Percentiles rank a stretch among this genome's conserved stretches.
These are phyloP conservation scores for Calendula officinalis DNA, from an alignment of 129 eudicot genomes.

Conservation along the genomic window DNA sequence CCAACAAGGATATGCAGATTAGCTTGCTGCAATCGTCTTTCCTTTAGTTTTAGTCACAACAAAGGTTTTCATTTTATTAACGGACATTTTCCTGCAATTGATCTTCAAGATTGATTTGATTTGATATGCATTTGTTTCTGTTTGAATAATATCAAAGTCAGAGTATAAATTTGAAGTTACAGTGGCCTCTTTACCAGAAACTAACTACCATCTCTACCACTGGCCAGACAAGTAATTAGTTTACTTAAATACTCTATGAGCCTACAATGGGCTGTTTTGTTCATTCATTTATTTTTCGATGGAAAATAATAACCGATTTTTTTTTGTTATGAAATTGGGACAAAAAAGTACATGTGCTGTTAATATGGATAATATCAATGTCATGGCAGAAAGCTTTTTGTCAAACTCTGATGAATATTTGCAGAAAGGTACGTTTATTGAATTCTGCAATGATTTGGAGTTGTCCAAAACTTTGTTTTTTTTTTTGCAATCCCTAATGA, in stretches of 20 bases:
- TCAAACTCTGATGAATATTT: conserved; percentile 42
- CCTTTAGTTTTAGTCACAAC: conserved; percentile 62
- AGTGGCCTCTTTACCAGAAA: conserved; percentile 66
- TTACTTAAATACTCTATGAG: not conserved
- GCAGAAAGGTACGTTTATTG: conserved; percentile 73
- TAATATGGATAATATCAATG: conserved; percentile 56
- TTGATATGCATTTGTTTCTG: conserved; percentile 21
- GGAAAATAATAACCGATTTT: conserved; percentile 4
- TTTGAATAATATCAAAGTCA: conserved; percentile 41
- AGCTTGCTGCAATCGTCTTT: conserved; percentile 54
- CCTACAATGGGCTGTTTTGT: not conserved
- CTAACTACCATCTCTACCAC: conserved; percentile 33
- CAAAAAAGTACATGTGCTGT: conserved; percentile 34
- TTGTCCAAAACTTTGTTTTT: conserved; percentile 65
- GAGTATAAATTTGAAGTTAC: conserved; percentile 54
- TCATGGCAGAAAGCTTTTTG: conserved; percentile 57
- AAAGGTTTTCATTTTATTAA: conserved; percentile 45
- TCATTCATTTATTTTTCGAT: not conserved
- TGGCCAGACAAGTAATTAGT: conserved; percentile 47
- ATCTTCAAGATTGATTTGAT: not conserved
- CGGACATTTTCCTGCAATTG: conserved; percentile 3
- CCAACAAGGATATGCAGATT: conserved; percentile 40
- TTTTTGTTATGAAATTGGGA: conserved; percentile 24
- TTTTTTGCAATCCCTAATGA: conserved; percentile 51
- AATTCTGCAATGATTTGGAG: conserved; percentile 46